These are phyloP conservation scores for Coelastrella sp. DNA, from an alignment of 139 green algal species.

Conservation along the genomic window DNA sequence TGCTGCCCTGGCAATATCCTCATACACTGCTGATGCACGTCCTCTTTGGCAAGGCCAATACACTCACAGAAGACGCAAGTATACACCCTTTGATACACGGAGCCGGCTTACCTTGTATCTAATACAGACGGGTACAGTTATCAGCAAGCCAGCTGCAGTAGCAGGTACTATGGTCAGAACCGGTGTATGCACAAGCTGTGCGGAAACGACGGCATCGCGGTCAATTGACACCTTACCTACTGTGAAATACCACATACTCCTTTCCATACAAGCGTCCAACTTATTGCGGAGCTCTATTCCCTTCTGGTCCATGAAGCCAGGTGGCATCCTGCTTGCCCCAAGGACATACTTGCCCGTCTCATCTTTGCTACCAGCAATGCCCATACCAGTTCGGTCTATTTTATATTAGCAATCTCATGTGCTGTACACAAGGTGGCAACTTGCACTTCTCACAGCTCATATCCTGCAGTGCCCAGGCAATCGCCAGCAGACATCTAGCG, in stretches of 20 bases:
- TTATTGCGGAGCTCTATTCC: conserved; percentile 30
- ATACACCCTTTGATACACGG: too few relatives aligned
- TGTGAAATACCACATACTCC: conserved; percentile 46
- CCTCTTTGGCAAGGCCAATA: too few relatives aligned
- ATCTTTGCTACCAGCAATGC: conserved; percentile 46
- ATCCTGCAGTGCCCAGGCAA: too few relatives aligned
- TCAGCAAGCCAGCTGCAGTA: conserved; percentile 19
- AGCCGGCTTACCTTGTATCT: conserved; percentile 25
- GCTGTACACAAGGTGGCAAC: too few relatives aligned
- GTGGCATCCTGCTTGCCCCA: conserved; percentile 15
- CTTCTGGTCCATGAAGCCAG: conserved; percentile 45
- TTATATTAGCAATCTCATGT: too few relatives aligned
- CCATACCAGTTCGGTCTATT: not conserved
- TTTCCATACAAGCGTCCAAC: conserved; percentile 40
- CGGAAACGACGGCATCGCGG: too few relatives aligned
- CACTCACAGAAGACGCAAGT: too few relatives aligned
- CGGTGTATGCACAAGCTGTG: not conserved
- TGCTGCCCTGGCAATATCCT: too few relatives aligned
- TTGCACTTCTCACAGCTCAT: too few relatives aligned
- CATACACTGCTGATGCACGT: too few relatives aligned
- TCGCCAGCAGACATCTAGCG: too few relatives aligned
- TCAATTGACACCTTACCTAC: conserved; percentile 20
- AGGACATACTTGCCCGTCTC: conserved; percentile 38
- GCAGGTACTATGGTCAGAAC: not conserved
- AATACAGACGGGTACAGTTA: conserved; percentile 24